These are phyloP conservation scores for Hyaloscypha bicolor DNA, from an alignment of 495 filamentous ascomycete species.

Conservation along the genomic window DNA sequence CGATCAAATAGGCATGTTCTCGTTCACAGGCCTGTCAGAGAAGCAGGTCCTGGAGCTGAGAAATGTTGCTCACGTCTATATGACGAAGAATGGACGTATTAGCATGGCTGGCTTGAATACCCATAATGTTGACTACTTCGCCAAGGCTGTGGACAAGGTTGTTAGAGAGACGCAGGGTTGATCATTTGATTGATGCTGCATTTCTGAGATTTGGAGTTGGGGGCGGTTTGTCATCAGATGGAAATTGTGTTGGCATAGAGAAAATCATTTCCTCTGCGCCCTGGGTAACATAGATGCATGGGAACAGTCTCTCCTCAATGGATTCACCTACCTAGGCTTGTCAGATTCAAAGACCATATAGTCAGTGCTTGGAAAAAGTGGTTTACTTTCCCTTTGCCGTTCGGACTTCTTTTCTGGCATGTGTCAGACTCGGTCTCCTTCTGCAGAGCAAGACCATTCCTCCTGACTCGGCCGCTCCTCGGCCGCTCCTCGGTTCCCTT, in stretches of 20 bases:
- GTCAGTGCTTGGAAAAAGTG: no score
- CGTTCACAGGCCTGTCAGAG: conserved; percentile 89
- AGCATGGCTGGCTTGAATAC: conserved; percentile 96
- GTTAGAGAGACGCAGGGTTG: conserved; percentile 57
- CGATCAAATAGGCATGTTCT: conserved; percentile 99
- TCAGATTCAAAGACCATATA: not conserved
- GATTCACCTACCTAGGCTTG: not conserved
- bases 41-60: conserved; percentile 80
- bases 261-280: not conserved
- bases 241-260: not conserved
- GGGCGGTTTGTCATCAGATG: not conserved
- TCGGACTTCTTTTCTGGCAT: no score
- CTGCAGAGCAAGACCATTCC: no score
- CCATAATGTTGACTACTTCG: conserved; percentile 89
- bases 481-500: no score
- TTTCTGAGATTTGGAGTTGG: not conserved
- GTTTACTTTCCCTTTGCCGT: no score
- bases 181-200: not conserved
- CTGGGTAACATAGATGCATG: not conserved
- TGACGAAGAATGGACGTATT: conserved; percentile 98
- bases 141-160: conserved; percentile 82
- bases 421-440: no score
- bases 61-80: conserved; percentile 87
- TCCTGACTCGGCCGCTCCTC: no score
- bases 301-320: not conserved